Base-by-base conservation (phyloP, 1,284 basidiomycete species). In the Agaricales sp. region DNA sequence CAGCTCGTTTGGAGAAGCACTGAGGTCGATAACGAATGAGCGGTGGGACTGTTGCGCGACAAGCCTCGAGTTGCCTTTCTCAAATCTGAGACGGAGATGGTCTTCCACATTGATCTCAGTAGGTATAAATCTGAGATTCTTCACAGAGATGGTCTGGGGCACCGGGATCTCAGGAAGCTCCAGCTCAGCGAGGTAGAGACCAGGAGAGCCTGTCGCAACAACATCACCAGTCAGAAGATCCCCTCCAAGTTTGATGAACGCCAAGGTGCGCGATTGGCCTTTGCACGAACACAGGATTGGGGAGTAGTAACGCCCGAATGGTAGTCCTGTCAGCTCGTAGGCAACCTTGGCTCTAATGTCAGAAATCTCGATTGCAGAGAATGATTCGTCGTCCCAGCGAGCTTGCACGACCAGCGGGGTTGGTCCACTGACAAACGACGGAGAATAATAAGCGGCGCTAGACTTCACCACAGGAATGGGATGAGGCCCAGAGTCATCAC, bases 281-380 rank as follows among this genome's bases (percentile, higher is more conserved):
- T 59, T 38, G 53, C 70, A 70, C 49, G 66, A 64, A 51, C 73
- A 82, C 14, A 84, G 57, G 0, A 75, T 59, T 0, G 82, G 78
- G 3, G 73, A 71, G 57, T 76, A 74, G 59, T 84, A 86, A 44
- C 84, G 70, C 0, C 83, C 83, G 26, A 76, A 58, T 0, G 82
- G 79, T 21, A 84, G 62, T 14, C 76, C 80, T 6, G 61, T 62
- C 21, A 86, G 51, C 50, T 77, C 73, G 56, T 73, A 71, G 0
- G 69, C 70, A 3, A 58, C 56, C 2, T 67, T 70, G 2, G 71
- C 65, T 4, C 61, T 59, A 3, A 82, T 50, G 57, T 84, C 68
- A 2, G 80, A 77, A 24, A 87, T 54, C 61, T 87, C 83, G 54
- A 87, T 74, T 3, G 74, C 69, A 1, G 80, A 77, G 59, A 83